Evolutionary conservation across 75 land plant genomes (phyloP), one percentile per base, ranked within the genome.

Genomic region (Selaginella moellendorffii): DNA sequence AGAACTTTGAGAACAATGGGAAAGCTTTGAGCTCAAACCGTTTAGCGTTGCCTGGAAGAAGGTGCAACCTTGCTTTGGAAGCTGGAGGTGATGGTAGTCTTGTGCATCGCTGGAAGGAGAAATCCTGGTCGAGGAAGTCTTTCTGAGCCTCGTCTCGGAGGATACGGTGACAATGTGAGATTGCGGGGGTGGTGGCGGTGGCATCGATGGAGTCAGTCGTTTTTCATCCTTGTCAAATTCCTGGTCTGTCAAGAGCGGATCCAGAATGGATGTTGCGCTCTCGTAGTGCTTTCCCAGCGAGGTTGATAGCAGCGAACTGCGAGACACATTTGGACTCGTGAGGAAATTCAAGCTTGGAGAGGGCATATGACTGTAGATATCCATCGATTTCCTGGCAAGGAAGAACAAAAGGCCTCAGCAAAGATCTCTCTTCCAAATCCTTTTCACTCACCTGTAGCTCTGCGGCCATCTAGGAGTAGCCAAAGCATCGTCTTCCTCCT

Each of bases 381-480:
- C 75, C 71, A 72, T 72, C 0, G 75, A 67, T 53, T 67, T 62
- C 64, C 75, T 72, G n/a, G 63, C 71, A 63, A n/a, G 22, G 30
- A 63, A 63, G 30, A 1, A 63, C 2, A 63, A 63, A 36, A 5
- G 14, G 14, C 46, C 10, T 5, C 10, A 5, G 46, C 46, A 5
- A 36, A 5, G 14, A 36, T 36, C 46, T 36, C 14, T 5, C 14
- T 5, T 36, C 14, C 14, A 36, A 36, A 36, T n/a, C n/a, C n/a
- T n/a, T n/a, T n/a, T n/a, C n/a, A 36, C 46, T 5, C 46, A 36
- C 46, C 46, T 36, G 46, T 36, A 36, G 14, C 46, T 36, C 46
- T 36, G 46, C 46, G 46, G 46, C 46, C 46, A 36, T 36, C 14
- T 5, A 36, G 46, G 46, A n/a, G n/a, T n/a, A n/a, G n/a, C n/a